A percentile compares a stretch with the other conserved stretches of the same genome.
Conservation (phyloP, 2,329 filamentous ascomycete species). For the Coleophoma cylindrospora region DNA sequence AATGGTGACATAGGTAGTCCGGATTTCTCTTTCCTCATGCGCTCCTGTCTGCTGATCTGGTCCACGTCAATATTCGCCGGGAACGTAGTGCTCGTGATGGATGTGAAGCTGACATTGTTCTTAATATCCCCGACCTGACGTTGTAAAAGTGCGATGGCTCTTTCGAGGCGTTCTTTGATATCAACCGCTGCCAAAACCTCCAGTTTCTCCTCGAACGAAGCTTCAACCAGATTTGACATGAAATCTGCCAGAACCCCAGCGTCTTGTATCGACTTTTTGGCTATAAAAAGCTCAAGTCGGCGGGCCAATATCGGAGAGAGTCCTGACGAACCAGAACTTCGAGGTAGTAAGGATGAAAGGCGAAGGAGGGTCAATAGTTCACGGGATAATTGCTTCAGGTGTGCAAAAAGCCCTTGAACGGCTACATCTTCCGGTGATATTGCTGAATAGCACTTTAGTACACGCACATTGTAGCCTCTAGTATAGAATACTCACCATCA, state of each 20-base stretch:
- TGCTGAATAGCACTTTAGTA: slow-evolving; percentile 15
- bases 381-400: slow-evolving; percentile 77
- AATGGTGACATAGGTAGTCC: slow-evolving; percentile 16
- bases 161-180: slow-evolving; percentile 71
- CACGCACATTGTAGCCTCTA: background rate
- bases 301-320: slow-evolving; percentile 82
- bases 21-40: slow-evolving; percentile 16
- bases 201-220: slow-evolving; percentile 86
- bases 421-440: slow-evolving; percentile 50
- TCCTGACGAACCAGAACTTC: slow-evolving; percentile 55
- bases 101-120: slow-evolving; percentile 79
- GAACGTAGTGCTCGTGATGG: slow-evolving; percentile 63
- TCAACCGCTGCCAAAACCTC: slow-evolving; percentile 78
- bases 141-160: slow-evolving; percentile 78
- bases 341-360: slow-evolving; percentile 77
- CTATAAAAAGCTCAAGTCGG: slow-evolving; percentile 82
- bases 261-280: slow-evolving; percentile 73
- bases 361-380: slow-evolving; percentile 83
- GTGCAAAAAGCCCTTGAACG: slow-evolving; percentile 66
- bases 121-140: slow-evolving; percentile 81
- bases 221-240: slow-evolving; percentile 89
- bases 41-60: slow-evolving; percentile 37
- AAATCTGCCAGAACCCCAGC: slow-evolving; percentile 89
- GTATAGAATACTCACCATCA: slow-evolving; percentile 42
- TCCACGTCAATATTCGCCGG: slow-evolving; percentile 56